These are phyloP conservation scores for Teratosphaeriaceae sp. DNA, from an alignment of 2,329 filamentous ascomycete species.

Conservation along the genomic window DNA sequence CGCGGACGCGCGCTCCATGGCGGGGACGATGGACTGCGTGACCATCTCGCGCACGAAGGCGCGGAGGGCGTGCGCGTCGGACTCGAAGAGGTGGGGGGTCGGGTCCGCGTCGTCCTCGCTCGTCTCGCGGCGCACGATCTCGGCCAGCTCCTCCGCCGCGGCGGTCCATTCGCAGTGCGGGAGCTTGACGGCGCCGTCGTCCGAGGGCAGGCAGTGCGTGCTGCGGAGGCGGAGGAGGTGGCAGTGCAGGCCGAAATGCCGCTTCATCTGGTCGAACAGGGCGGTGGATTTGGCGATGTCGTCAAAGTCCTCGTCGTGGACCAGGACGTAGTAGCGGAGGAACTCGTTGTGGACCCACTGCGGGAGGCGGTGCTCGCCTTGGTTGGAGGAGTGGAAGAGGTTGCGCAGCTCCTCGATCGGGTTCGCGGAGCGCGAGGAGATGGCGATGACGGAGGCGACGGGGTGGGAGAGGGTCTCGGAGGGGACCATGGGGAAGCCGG, in stretches of 20 bases:
- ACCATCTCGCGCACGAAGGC: conserved; percentile 93
- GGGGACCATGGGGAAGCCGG: conserved; percentile 66
- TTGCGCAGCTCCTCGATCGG: conserved; percentile 83
- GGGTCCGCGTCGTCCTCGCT: conserved; percentile 66
- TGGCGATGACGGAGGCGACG: conserved; percentile 88
- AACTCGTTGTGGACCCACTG: conserved; percentile 88
- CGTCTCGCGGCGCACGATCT: conserved; percentile 47
- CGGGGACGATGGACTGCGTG: conserved; percentile 87
- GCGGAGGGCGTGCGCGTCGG: conserved; percentile 79
- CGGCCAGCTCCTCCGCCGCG: conserved; percentile 72
- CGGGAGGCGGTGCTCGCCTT: conserved; percentile 66
- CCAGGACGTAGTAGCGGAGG: conserved; percentile 88
- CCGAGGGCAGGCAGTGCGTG: conserved; percentile 76
- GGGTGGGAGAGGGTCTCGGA: conserved; percentile 95
- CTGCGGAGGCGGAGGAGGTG: conserved; percentile 83
- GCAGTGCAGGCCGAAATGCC: conserved; percentile 93
- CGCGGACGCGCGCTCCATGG: conserved; percentile 88
- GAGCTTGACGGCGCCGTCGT: conserved; percentile 81
- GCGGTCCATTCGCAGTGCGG: conserved; percentile 85
- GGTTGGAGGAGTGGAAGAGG: conserved; percentile 78
- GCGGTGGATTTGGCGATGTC: conserved; percentile 85
- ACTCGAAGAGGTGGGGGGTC: conserved; percentile 79
- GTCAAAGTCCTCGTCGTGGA: conserved; percentile 93
- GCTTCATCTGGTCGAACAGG: conserved; percentile 97
- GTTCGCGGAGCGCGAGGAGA: conserved; percentile 76